Evolutionary conservation across 164 flowering plant species (phyloP).

Genomic region (Berberis thunbergii): DNA sequence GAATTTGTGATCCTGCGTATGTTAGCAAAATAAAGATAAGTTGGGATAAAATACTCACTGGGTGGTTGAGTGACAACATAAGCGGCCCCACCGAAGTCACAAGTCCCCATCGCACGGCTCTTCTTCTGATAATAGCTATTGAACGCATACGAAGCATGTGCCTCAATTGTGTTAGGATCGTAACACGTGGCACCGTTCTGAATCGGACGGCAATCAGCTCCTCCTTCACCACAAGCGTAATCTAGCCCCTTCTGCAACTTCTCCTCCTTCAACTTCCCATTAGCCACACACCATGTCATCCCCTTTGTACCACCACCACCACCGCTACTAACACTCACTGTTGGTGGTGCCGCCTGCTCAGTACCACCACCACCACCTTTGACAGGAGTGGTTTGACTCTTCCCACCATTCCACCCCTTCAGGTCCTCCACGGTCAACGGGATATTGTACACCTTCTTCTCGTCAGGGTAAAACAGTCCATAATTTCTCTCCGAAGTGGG

Average conservation of each 20-base stretch:
- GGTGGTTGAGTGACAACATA: constrained; percentile 59
- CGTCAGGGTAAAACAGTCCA: constrained; percentile 74
- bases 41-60: constrained; percentile 24
- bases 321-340: not conserved
- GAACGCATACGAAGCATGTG: constrained; percentile 83
- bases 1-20: no score
- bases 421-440: constrained; percentile 30
- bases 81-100: constrained; percentile 74
- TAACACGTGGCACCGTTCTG: constrained; percentile 60
- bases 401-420: constrained; percentile 21
- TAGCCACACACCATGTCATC: constrained; percentile 83
- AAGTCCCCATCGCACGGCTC: constrained; percentile 40
- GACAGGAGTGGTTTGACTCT: constrained; percentile 14
- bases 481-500: constrained; percentile 86
- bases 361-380: no score
- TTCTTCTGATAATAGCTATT: constrained; percentile 78
- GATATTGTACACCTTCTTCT: constrained; percentile 63
- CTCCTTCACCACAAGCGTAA: constrained; percentile 84
- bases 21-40: not conserved
- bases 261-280: constrained; percentile 26
- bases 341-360: not conserved
- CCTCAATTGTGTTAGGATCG: constrained; percentile 49
- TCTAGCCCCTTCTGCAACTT: constrained; percentile 50
- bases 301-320: constrained; percentile 14
- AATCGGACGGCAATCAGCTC: constrained; percentile 73